Base-by-base conservation (phyloP, 2,329 filamentous ascomycete genomes). In the Hirsutella thompsonii region DNA sequence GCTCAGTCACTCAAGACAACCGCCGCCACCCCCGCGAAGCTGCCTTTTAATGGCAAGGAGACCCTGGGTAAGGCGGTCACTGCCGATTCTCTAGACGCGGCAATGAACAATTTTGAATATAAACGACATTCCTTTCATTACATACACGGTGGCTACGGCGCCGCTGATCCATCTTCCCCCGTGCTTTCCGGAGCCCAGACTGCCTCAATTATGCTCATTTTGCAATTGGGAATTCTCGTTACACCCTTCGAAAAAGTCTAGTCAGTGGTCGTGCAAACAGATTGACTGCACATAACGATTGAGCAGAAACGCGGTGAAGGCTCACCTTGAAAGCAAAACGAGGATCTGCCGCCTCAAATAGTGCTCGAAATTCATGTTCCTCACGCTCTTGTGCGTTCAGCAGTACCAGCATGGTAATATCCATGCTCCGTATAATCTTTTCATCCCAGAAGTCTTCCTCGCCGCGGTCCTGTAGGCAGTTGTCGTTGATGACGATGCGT, bases 331-430 rank as follows among this genome's bases (percentile, higher is more conserved):
- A 69, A 1, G 57, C 50, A 44, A 70, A 71, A 1, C 66, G 51
- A 18, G 55, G 46, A 41, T 67, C 62, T 1, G 63, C 67, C 28
- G 55, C 50, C 39, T 47, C 50, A 46, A 74, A 74, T 9, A 75
- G 46, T 10, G 56, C 53, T 26, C 52, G 49, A 43, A 72, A 74
- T 45, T 71, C 68, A 5, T 53, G 50, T 44, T 68, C 63, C 3
- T 59, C 58, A 8, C 71, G 60, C 54, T 75, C 72, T 49, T 70
- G 64, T 2, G 69, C 63, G 46, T 74, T 75, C 30, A 72, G 56
- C 28, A 72, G 44, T 9, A 61, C 61, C 51, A 74, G 49, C 70
- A 75, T 74, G 3, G 70, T 55, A 46, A 73, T 51, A 46, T 74
- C 70, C 66, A 73, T 71, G 28, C 62, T 60, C 11, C 64, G 54